A percentile compares a stretch with the other conserved stretches of the same genome.
Evolutionary conservation across 768 basidiomycete genomes (phyloP).

Genomic region (Amanita thiersii): DNA sequence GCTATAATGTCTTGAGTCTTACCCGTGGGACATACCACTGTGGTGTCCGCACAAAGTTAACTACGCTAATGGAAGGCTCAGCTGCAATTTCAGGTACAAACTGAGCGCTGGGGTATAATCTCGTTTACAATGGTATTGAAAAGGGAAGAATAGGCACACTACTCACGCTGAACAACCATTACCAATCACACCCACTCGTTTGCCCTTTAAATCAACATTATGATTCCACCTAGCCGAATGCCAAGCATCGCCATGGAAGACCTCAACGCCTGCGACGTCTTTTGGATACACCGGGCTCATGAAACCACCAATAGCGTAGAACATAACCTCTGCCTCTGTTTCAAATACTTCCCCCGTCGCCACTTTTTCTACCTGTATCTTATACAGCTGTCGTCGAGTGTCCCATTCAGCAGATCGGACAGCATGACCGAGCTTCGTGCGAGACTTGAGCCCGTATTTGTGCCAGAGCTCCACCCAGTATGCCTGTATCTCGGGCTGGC

Average conservation of each 20-base stretch:
- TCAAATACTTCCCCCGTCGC: constrained; percentile 25
- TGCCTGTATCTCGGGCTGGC: constrained; percentile 40
- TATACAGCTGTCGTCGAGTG: constrained; percentile 30
- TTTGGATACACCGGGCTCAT: constrained; percentile 36
- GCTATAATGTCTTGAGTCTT: constrained; percentile 13
- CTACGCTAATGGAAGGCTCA: constrained; percentile 39
- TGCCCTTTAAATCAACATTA: constrained; percentile 41
- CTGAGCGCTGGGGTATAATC: constrained; percentile 37
- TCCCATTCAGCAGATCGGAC: constrained; percentile 41
- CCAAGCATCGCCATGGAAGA: constrained; percentile 41
- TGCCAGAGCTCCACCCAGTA: constrained; percentile 43
- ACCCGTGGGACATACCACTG: constrained; percentile 52
- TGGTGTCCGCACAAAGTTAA: constrained; percentile 54
- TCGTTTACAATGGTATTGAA: constrained; percentile 6
- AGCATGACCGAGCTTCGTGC: constrained; percentile 32
- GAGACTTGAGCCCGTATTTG: constrained; percentile 31
- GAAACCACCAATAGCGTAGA: constrained; percentile 46
- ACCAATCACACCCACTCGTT: constrained; percentile 53
- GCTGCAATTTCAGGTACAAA: constrained; percentile 45
- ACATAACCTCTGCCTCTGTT: constrained; percentile 34
- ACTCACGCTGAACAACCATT: constrained; percentile 55
- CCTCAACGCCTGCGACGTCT: constrained; percentile 31
- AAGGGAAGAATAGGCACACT: constrained; percentile 9
- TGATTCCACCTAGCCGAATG: constrained; percentile 53
- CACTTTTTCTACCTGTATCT: constrained; percentile 27